Percentiles rank a stretch among this genome's conserved stretches.
phyloP scores from a whole-genome alignment of 2,329 filamentous ascomycete genomes.

The Colletotrichum lindemuthianum region DNA sequence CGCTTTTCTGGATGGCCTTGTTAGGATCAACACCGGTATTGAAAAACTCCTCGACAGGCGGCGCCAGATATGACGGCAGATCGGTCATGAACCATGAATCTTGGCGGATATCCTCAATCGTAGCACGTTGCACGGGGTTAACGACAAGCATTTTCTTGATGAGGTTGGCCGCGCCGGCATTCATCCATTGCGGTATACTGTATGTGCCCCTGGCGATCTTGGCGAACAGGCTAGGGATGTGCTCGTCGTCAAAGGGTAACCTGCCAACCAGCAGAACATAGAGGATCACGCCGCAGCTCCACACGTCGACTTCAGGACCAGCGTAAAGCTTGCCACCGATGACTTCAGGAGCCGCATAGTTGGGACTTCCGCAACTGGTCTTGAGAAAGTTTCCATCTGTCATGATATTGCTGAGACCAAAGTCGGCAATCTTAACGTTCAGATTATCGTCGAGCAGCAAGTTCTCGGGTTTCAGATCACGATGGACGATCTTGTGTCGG shows the following conservation, averaged over 20 bases:
- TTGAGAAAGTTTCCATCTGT: constrained; percentile 99
- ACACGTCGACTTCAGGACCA: constrained; percentile 97
- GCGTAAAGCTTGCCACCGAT: constrained; percentile 98
- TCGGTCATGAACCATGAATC: constrained; percentile 95
- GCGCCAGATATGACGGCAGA: constrained; percentile 85
- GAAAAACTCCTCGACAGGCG: constrained; percentile 89
- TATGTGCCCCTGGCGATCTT: constrained; percentile 97
- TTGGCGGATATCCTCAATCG: constrained; percentile 90
- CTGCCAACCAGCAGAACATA: constrained; percentile 84
- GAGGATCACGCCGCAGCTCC: constrained; percentile 94
- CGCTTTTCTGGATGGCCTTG: constrained; percentile 85
- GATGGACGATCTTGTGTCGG: constrained; percentile 97
- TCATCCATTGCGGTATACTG: constrained; percentile 91
- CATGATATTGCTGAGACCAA: constrained; percentile 99
- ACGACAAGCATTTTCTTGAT: constrained; percentile 96
- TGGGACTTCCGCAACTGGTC: constrained; percentile 97
- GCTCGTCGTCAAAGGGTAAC: constrained; percentile 96
- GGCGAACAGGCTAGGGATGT: constrained; percentile 96
- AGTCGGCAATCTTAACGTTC: constrained; percentile 99
- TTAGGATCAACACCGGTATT: constrained; percentile 95
- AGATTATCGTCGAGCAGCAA: constrained; percentile 92
- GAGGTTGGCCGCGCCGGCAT: constrained; percentile 79
- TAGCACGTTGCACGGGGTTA: constrained; percentile 93
- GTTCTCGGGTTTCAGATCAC: constrained; percentile 97
- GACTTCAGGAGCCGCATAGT: constrained; percentile 97